Evolutionary conservation across 257 asterid species (phyloP).

Genomic region (Salvia splendens): DNA sequence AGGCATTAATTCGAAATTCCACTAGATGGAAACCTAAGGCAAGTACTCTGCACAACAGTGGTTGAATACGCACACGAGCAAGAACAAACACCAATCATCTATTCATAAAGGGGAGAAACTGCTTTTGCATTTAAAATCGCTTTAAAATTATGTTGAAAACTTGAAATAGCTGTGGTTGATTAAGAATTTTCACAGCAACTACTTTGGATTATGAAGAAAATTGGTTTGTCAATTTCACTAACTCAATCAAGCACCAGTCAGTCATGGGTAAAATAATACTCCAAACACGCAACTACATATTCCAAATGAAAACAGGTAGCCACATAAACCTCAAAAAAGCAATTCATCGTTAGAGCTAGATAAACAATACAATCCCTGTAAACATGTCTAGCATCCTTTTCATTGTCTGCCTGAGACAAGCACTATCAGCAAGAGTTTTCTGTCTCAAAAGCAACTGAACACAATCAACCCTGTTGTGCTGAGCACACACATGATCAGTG

Average conservation of each 20-base stretch:
- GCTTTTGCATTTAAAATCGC: not conserved
- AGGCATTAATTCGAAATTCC: not conserved
- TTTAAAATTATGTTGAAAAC: not conserved
- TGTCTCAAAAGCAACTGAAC: not conserved
- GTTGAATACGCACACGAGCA: not conserved
- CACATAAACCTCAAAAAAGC: not conserved
- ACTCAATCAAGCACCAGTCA: not conserved
- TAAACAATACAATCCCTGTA: not conserved
- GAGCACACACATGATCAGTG: not conserved
- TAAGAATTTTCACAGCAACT: not conserved
- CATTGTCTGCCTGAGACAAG: not conserved
- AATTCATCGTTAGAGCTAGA: not conserved
- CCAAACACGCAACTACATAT: not conserved
- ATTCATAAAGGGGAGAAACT: not conserved
- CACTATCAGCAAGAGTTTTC: not conserved
- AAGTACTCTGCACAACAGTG: not conserved
- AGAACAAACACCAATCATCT: not conserved
- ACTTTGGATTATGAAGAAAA: not conserved
- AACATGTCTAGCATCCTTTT: not conserved
- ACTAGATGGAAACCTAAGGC: not conserved
- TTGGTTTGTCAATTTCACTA: not conserved
- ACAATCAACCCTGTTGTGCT: not conserved
- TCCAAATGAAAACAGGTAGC: too few species aligned
- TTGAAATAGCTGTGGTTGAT: not conserved
- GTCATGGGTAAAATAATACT: not conserved